Conservation (phyloP, 495 filamentous ascomycete genomes). For the Polyplosphaeria fusca region DNA sequence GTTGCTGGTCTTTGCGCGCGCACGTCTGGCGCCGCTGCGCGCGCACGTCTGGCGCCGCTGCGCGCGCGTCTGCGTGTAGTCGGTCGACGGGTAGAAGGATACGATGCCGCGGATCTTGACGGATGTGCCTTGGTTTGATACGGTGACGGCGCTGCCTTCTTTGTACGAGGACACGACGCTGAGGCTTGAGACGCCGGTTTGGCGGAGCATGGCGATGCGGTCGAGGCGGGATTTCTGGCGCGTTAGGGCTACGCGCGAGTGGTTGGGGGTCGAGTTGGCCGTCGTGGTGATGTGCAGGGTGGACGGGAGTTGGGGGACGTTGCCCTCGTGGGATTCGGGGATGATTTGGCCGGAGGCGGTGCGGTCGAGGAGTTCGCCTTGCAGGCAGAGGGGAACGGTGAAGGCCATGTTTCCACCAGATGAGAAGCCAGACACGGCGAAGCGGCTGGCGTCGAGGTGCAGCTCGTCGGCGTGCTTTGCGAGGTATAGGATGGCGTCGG, state of each 20-base stretch:
- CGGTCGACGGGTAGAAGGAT: conserved; percentile 80
- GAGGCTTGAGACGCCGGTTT: conserved; percentile 25
- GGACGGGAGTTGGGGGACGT: not conserved
- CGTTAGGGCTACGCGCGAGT: conserved; percentile 16
- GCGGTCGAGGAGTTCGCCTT: conserved; percentile 41
- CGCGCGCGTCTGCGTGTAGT: conserved; percentile 73
- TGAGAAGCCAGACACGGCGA: conserved; percentile 80
- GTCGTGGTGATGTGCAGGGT: not conserved
- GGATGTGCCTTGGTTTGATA: conserved; percentile 28
- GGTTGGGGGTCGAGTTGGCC: conserved; percentile 8
- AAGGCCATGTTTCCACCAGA: conserved; percentile 84
- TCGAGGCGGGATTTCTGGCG: conserved; percentile 25
- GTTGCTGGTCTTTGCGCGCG: conserved; percentile 63
- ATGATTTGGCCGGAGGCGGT: conserved; percentile 17
- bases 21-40: conserved; percentile 63
- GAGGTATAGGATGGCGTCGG: conserved; percentile 44
- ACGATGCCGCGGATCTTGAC: conserved; percentile 56
- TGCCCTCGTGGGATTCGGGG: conserved; percentile 5
- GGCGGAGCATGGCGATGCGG: conserved; percentile 27
- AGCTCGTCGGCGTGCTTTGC: conserved; percentile 44
- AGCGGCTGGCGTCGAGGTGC: conserved; percentile 55
- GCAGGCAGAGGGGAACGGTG: conserved; percentile 70
- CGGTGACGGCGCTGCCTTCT: conserved; percentile 17
- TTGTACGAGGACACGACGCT: conserved; percentile 26
- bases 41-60: conserved; percentile 67